phyloP scores from a whole-genome alignment of 2,329 filamentous ascomycete species.

The Epichloe coenophiala region DNA sequence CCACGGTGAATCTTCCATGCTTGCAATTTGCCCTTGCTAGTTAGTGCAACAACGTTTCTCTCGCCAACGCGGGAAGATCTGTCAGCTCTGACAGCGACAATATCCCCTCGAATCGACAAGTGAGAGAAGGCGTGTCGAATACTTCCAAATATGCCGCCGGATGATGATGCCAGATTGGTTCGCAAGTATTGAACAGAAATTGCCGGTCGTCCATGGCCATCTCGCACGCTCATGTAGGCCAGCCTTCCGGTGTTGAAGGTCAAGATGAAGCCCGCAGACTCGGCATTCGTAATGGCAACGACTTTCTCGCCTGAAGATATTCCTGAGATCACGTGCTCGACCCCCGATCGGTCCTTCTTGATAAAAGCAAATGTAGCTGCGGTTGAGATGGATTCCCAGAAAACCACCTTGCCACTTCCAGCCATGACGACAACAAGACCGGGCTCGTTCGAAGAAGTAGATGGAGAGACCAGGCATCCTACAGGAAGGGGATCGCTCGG shows the following conservation, averaged over 20 bases:
- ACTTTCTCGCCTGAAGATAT: conserved; percentile 69
- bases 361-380: conserved; percentile 75
- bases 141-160: conserved; percentile 64
- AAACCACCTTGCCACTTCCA: conserved; percentile 70
- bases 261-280: conserved; percentile 74
- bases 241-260: conserved; percentile 75
- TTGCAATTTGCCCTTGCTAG: conserved; percentile 63
- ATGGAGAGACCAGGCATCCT: conserved; percentile 68
- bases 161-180: conserved; percentile 39
- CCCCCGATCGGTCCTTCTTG: conserved; percentile 65
- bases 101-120: conserved; percentile 57
- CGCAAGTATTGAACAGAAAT: conserved; percentile 69
- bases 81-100: conserved; percentile 68
- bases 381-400: conserved; percentile 90
- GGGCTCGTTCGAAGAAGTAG: conserved; percentile 64
- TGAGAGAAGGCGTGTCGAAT: conserved; percentile 64
- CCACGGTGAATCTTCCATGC: conserved; percentile 83
- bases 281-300: conserved; percentile 66
- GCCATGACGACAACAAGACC: conserved; percentile 81
- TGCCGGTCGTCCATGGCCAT: conserved; percentile 72
- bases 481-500: conserved; percentile 62
- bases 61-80: conserved; percentile 63
- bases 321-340: conserved; percentile 61
- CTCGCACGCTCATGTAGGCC: conserved; percentile 74
- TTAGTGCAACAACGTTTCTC: conserved; percentile 69